Conservation (phyloP, 1,284 basidiomycete genomes). For the Papiliotrema nemorosa region DNA sequence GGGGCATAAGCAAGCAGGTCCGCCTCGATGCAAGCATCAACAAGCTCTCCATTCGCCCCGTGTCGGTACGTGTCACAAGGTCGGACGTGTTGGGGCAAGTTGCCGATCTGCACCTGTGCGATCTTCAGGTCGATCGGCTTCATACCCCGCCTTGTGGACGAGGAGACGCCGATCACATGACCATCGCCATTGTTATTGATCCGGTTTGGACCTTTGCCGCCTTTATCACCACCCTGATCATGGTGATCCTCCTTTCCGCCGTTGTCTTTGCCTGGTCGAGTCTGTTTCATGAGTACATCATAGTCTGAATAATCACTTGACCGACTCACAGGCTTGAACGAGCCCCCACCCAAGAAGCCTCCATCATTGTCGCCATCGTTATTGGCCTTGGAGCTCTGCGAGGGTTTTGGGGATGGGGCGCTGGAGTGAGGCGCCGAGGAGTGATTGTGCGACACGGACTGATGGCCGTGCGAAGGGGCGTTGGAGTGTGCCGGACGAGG, state of each 20-base stretch:
- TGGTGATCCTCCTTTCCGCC: background rate
- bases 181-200: background rate
- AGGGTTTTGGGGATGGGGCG: background rate
- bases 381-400: background rate
- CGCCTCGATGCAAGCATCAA: constrained; percentile 10
- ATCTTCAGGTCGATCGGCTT: background rate
- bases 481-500: too few species aligned
- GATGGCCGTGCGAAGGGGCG: too few species aligned
- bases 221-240: too few species aligned
- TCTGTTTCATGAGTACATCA: background rate
- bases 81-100: constrained; percentile 2
- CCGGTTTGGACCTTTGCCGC: background rate
- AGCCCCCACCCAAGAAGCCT: background rate
- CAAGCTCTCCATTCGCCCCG: background rate
- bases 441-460: background rate
- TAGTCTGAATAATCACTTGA: background rate
- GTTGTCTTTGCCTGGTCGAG: background rate
- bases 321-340: background rate
- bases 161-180: background rate
- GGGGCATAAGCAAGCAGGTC: constrained; percentile 7
- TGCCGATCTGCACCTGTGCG: constrained; percentile 1
- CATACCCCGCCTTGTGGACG: background rate
- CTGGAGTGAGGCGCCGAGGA: background rate
- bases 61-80: constrained; percentile 6
- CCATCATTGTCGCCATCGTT: background rate